phyloP scores from a whole-genome alignment of 148 eudicot genomes.

The Rhododendron ovatum region DNA sequence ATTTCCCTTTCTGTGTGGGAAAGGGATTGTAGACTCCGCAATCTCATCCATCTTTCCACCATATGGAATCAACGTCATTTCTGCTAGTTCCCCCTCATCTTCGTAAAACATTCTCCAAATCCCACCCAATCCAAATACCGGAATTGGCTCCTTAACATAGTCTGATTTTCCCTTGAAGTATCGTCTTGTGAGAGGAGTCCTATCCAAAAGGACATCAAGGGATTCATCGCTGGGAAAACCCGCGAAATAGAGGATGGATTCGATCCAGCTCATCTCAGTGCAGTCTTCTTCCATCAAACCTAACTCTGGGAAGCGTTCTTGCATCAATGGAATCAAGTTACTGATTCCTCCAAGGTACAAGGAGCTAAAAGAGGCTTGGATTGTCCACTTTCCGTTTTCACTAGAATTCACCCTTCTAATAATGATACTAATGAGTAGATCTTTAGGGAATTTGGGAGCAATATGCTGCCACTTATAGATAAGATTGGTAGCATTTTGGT shows the following conservation, averaged over 20 bases:
- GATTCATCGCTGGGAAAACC: neutral
- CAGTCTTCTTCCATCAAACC: slow-evolving; percentile 2
- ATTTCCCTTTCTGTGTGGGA: neutral
- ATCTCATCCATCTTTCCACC: slow-evolving; percentile 6
- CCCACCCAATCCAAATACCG: neutral
- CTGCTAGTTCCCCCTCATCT: neutral
- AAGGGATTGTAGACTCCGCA: neutral
- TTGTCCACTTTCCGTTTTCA: neutral
- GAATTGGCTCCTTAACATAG: neutral
- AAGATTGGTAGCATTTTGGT: too few species aligned
- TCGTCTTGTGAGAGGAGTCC: neutral
- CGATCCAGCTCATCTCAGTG: neutral
- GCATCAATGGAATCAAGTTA: neutral
- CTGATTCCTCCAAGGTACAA: neutral
- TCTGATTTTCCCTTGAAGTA: slow-evolving; percentile 6
- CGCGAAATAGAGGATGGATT: neutral
- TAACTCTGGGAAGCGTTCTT: slow-evolving; percentile 7
- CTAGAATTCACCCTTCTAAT: neutral
- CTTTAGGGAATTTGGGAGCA: neutral
- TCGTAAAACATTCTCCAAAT: neutral
- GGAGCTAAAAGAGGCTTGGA: neutral
- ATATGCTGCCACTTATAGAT: too few species aligned
- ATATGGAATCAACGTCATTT: neutral
- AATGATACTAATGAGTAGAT: neutral
- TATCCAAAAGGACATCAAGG: neutral